Conservation (phyloP, 805 yeast genomes). For the Candida mattraensis region DNA sequence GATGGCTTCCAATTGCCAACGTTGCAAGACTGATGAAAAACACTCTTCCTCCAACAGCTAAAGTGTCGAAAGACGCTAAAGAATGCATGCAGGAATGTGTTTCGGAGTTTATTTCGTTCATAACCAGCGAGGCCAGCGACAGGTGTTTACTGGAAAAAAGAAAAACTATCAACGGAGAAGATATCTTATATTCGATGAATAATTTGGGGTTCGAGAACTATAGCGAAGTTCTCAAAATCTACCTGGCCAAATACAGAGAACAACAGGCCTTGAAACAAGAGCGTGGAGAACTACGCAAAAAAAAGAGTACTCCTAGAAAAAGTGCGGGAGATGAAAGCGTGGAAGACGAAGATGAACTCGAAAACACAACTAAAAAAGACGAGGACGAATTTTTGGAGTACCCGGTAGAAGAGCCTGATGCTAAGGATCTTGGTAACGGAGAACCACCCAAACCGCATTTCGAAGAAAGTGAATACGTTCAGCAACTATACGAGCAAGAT, state of each 20-base stretch:
- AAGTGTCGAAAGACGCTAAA: conserved; percentile 76
- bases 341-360: conserved; percentile 10
- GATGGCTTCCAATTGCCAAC: conserved; percentile 62
- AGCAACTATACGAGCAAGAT: conserved; percentile 34
- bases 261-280: conserved; percentile 75
- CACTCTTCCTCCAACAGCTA: conserved; percentile 71
- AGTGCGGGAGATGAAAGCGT: conserved; percentile 4
- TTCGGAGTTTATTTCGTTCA: conserved; percentile 61
- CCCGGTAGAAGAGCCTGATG: conserved; percentile 10
- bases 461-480: conserved; percentile 29
- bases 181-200: conserved; percentile 60
- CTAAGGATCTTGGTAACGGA: conserved; percentile 5
- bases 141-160: conserved; percentile 63
- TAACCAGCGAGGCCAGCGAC: conserved; percentile 66
- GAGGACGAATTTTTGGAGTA: conserved; percentile 21
- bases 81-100: conserved; percentile 71
- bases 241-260: conserved; percentile 65
- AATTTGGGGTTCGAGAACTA: conserved; percentile 69
- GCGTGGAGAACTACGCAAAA: conserved; percentile 50
- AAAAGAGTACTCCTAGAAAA: conserved; percentile 16
- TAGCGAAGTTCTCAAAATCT: conserved; percentile 66
- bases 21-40: conserved; percentile 77
- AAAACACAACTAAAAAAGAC: conserved; percentile 11
- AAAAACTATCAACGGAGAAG: conserved; percentile 72
- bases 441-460: conserved; percentile 2